Conservation (phyloP, 352 stramenopile species). For the Pythium aquatile region DNA sequence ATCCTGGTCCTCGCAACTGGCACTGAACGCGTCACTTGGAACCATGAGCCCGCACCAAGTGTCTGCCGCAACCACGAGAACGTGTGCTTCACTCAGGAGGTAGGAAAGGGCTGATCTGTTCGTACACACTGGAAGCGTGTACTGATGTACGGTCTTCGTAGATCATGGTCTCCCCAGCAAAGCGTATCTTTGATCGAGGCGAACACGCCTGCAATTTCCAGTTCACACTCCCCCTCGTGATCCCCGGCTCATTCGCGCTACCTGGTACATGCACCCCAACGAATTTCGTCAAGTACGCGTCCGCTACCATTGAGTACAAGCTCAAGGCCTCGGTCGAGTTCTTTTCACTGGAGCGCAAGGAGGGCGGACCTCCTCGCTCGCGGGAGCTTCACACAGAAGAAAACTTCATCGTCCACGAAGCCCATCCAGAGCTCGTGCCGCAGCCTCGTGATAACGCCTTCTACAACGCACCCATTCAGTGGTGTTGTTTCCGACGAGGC, state of each 20-base stretch:
- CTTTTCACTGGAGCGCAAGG: background rate
- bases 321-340: slow-evolving; percentile 8
- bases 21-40: slow-evolving; percentile 8
- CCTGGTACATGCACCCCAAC: slow-evolving; percentile 1
- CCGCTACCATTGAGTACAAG: slow-evolving; percentile 15
- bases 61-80: slow-evolving; percentile 6
- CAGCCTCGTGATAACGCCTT: slow-evolving; percentile 4
- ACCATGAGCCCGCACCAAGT: slow-evolving; percentile 1
- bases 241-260: slow-evolving; percentile 10
- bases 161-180: slow-evolving; percentile 17
- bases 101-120: background rate
- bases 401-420: slow-evolving; percentile 13
- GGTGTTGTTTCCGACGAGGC: background rate
- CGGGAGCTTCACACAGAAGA: slow-evolving; percentile 6
- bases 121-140: no score
- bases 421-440: slow-evolving; percentile 12
- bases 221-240: slow-evolving; percentile 13
- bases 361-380: background rate
- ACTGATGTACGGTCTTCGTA: background rate
- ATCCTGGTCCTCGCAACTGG: slow-evolving; percentile 15
- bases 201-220: slow-evolving; percentile 12
- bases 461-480: background rate
- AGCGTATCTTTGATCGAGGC: slow-evolving; percentile 10
- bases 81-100: slow-evolving; percentile 18
- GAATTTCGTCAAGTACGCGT: slow-evolving; percentile 6